These are phyloP conservation scores for Pleurotus tuber-regium DNA, from an alignment of 768 basidiomycete species.

Conservation along the genomic window DNA sequence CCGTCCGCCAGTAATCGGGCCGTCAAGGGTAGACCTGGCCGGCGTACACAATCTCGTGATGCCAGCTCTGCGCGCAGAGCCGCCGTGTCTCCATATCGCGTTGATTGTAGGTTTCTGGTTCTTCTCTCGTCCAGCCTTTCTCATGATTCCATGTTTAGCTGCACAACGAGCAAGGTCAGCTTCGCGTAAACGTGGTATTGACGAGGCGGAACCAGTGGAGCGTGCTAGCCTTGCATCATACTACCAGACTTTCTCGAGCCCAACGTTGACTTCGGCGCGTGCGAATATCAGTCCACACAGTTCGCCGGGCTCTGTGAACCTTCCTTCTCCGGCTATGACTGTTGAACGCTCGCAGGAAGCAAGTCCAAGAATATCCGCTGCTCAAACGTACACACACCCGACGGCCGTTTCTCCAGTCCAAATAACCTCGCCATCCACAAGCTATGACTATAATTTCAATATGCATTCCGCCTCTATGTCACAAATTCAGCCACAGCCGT, in stretches of 20 bases:
- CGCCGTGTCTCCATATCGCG: conserved; percentile 62
- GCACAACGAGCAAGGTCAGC: conserved; percentile 73
- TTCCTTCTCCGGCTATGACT: conserved; percentile 67
- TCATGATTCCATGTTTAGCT: conserved; percentile 27
- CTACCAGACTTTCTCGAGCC: conserved; percentile 57
- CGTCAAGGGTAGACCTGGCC: conserved; percentile 48
- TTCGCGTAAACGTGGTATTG: conserved; percentile 70
- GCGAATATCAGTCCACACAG: conserved; percentile 58
- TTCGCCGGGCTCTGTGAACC: conserved; percentile 70
- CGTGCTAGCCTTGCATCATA: conserved; percentile 37
- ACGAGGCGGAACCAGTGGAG: conserved; percentile 58
- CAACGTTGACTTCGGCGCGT: conserved; percentile 39
- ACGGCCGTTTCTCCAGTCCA: conserved; percentile 51
- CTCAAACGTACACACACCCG: conserved; percentile 42
- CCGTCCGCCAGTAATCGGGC: conserved; percentile 36
- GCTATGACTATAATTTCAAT: conserved; percentile 56
- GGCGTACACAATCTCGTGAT: conserved; percentile 60
- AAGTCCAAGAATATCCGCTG: conserved; percentile 50
- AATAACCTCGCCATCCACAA: conserved; percentile 56
- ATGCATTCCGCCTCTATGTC: conserved; percentile 27
- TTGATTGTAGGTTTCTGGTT: conserved; percentile 49
- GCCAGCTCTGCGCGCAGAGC: conserved; percentile 51
- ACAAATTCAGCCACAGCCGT: conserved; percentile 14
- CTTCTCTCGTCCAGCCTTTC: conserved; percentile 2
- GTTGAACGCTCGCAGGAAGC: conserved; percentile 50